Percentiles rank a stretch among this genome's conserved stretches.
Evolutionary conservation across 2,329 filamentous ascomycete genomes (phyloP).

Genomic region (Scytalidium sp.): DNA sequence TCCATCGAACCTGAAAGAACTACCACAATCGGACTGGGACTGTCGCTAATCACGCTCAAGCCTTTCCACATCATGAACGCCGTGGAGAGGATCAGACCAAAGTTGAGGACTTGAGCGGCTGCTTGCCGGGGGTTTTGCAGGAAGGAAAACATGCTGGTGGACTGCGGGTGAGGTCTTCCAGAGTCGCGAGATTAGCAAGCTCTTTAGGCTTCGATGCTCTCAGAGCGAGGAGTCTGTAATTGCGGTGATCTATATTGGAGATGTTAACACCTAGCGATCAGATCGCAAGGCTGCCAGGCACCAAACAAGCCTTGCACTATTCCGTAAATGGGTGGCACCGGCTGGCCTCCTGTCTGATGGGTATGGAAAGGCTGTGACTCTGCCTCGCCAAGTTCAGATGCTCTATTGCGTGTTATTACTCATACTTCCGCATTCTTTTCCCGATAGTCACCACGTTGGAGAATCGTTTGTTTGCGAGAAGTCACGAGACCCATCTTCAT

Average conservation of each 20-base stretch:
- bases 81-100: conserved; percentile 68
- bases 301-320: too few relatives aligned
- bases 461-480: background rate
- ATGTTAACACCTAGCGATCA: background rate
- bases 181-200: too few relatives aligned
- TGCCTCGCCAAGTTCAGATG: background rate
- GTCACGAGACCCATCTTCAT: background rate
- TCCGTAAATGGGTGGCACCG: too few relatives aligned
- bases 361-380: background rate
- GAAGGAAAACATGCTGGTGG: conserved; percentile 46
- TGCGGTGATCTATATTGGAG: too few relatives aligned
- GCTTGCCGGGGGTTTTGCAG: conserved; percentile 64
- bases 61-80: conserved; percentile 76
- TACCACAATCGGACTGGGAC: conserved; percentile 57
- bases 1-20: conserved; percentile 61
- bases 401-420: background rate
- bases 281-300: background rate
- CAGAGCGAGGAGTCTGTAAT: too few relatives aligned
- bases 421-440: background rate
- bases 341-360: too few relatives aligned
- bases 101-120: conserved; percentile 66
- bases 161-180: too few relatives aligned
- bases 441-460: background rate
- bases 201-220: too few relatives aligned
- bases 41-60: conserved; percentile 61